Conservation (phyloP, 108 stramenopile genomes). For the Skeletonema marinoi region DNA sequence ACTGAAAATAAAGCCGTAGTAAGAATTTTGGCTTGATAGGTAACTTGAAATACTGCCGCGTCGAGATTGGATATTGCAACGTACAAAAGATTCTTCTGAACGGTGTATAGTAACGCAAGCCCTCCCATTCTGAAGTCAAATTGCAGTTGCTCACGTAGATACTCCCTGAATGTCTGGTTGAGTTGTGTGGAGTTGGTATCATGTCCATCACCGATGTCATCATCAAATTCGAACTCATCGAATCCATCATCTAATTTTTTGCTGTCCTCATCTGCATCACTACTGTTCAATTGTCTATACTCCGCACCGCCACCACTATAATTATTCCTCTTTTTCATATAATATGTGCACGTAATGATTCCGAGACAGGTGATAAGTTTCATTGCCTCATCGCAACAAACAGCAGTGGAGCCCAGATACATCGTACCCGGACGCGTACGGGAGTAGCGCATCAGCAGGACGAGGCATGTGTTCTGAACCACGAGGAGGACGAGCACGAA, state of each 20-base stretch:
- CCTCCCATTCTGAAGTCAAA: slow-evolving; percentile 61
- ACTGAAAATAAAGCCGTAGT: slow-evolving; percentile 97
- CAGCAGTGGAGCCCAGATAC: slow-evolving; percentile 85
- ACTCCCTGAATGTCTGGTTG: slow-evolving; percentile 7
- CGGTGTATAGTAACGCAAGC: slow-evolving; percentile 89
- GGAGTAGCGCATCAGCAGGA: slow-evolving; percentile 69
- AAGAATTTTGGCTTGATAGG: slow-evolving; percentile 97
- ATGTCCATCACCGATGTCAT: slow-evolving; percentile 3
- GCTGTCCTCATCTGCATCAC: neutral
- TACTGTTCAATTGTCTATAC: slow-evolving; percentile 19
- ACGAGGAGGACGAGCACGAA: slow-evolving; percentile 43
- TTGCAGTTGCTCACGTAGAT: slow-evolving; percentile 38
- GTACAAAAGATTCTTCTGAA: slow-evolving; percentile 98
- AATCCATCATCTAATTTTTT: neutral
- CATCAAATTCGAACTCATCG: neutral
- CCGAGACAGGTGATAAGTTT: slow-evolving; percentile 75
- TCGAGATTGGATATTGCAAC: slow-evolving; percentile 96
- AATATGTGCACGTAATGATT: slow-evolving; percentile 27
- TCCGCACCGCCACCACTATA: slow-evolving; percentile 9
- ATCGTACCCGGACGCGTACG: slow-evolving; percentile 69
- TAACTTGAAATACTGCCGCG: slow-evolving; percentile 97
- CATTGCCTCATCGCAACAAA: slow-evolving; percentile 83
- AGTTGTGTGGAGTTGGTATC: slow-evolving; percentile 2
- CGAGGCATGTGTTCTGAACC: slow-evolving; percentile 24
- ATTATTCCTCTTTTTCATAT: neutral